These are phyloP conservation scores for Arthroderma uncinatum DNA, from an alignment of 2,329 filamentous ascomycete genomes.

Conservation along the genomic window DNA sequence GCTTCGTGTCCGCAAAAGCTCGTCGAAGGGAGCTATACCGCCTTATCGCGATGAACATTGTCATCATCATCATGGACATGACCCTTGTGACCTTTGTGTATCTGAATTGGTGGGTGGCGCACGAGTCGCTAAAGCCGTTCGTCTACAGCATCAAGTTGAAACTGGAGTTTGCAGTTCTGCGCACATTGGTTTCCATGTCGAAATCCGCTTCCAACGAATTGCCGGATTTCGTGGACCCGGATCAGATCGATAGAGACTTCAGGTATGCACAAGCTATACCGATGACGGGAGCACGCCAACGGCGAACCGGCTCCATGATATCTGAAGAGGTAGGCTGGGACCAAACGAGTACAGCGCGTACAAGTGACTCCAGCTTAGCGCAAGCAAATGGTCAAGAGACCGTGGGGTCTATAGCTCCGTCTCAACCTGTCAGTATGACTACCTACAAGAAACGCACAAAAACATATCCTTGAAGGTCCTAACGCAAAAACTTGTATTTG, in stretches of 20 bases:
- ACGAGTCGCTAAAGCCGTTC: conserved; percentile 27
- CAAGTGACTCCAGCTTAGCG: background rate
- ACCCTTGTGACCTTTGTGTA: conserved; percentile 29
- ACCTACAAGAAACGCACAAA: background rate
- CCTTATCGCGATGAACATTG: conserved; percentile 32
- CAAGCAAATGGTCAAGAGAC: background rate
- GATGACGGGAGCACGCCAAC: background rate
- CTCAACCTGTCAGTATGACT: background rate
- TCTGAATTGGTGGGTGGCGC: conserved; percentile 26
- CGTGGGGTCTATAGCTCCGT: background rate
- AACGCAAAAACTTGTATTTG: background rate
- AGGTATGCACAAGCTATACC: background rate
- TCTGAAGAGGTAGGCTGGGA: background rate
- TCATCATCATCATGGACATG: conserved; percentile 36
- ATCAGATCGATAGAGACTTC: background rate
- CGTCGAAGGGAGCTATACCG: conserved; percentile 27
- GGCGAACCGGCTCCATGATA: background rate
- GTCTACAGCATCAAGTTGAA: conserved; percentile 32
- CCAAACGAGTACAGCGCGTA: background rate
- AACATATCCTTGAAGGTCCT: background rate
- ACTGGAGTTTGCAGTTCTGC: conserved; percentile 44
- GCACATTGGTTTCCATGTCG: conserved; percentile 26
- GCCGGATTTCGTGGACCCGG: conserved; percentile 3
- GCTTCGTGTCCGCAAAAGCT: conserved; percentile 10
- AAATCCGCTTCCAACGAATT: background rate